These are phyloP conservation scores for Simplicillium sp. DNA, from an alignment of 2,329 filamentous ascomycete genomes.

Conservation along the genomic window DNA sequence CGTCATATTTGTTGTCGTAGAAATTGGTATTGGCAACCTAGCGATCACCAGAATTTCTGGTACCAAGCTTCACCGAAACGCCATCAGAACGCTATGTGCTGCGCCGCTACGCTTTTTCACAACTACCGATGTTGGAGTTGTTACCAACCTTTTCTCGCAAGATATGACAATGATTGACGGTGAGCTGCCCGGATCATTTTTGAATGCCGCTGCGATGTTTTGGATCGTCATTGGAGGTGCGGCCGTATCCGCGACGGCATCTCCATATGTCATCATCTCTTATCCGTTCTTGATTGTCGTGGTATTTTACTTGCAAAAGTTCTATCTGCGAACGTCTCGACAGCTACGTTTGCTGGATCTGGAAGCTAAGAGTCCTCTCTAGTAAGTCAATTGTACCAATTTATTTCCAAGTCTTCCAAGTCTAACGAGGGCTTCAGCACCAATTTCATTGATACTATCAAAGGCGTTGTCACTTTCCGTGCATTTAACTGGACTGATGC, in stretches of 20 bases:
- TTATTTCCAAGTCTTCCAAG: constrained; percentile 11
- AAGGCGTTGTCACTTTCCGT: constrained; percentile 44
- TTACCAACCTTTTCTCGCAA: constrained; percentile 35
- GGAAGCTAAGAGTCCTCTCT: constrained; percentile 45
- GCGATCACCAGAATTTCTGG: constrained; percentile 20
- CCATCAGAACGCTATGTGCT: constrained; percentile 21
- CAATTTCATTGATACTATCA: constrained; percentile 46
- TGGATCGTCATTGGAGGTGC: constrained; percentile 25
- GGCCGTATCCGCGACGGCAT: constrained; percentile 28
- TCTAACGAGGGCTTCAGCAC: constrained; percentile 15
- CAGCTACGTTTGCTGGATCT: constrained; percentile 48
- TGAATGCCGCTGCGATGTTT: constrained; percentile 2
- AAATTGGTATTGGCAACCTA: constrained; percentile 12
- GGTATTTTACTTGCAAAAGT: constrained; percentile 38
- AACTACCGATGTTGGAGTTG: constrained; percentile 27
- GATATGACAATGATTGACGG: constrained; percentile 31
- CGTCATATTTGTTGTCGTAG: constrained; percentile 10
- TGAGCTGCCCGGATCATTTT: constrained; percentile 19
- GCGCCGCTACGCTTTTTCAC: constrained; percentile 33
- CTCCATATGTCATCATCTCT: constrained; percentile 29
- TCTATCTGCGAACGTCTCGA: constrained; percentile 47
- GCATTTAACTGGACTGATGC: constrained; percentile 42
- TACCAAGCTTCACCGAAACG: constrained; percentile 18
- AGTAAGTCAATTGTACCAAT: constrained; percentile 21
- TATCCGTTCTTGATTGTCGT: constrained; percentile 34